Evolutionary conservation across 2,329 filamentous ascomycete genomes (phyloP).

Genomic region (Apiospora saccharicola): DNA sequence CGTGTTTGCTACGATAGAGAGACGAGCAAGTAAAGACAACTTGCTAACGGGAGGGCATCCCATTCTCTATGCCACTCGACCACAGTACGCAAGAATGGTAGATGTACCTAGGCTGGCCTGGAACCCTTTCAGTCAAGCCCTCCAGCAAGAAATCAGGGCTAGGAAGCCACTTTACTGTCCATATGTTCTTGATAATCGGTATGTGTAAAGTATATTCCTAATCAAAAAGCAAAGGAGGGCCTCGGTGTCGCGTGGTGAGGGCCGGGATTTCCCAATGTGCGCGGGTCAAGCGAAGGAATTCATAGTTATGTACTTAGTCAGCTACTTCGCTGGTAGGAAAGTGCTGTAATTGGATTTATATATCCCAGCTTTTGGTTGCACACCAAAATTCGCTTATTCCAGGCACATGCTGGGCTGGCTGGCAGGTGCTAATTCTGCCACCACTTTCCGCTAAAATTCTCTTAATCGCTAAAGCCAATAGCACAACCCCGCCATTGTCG

Average conservation of each 20-base stretch:
- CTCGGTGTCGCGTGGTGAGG: not conserved
- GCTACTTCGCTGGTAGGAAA: not conserved
- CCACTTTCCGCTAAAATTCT: constrained; percentile 25
- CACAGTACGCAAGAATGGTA: not conserved
- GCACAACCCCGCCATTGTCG: constrained; percentile 11
- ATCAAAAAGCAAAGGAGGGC: not conserved
- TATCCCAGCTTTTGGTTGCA: not conserved
- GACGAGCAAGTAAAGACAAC: not conserved
- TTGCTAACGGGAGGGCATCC: not conserved
- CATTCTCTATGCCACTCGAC: not conserved
- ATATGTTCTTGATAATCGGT: no score
- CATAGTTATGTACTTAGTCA: not conserved
- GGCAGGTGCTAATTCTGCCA: constrained; percentile 19
- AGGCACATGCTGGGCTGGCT: not conserved
- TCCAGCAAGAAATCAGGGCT: no score
- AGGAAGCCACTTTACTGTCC: no score
- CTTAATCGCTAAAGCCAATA: constrained; percentile 5
- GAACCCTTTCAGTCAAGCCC: no score
- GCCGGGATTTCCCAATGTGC: not conserved
- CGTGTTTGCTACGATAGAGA: not conserved
- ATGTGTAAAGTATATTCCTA: no score
- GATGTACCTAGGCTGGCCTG: not conserved
- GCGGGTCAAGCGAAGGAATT: no score
- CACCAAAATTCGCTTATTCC: not conserved
- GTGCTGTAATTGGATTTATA: not conserved